Conservation (phyloP, 1,139 yeast genomes). For the Meyerozyma guilliermondii region DNA sequence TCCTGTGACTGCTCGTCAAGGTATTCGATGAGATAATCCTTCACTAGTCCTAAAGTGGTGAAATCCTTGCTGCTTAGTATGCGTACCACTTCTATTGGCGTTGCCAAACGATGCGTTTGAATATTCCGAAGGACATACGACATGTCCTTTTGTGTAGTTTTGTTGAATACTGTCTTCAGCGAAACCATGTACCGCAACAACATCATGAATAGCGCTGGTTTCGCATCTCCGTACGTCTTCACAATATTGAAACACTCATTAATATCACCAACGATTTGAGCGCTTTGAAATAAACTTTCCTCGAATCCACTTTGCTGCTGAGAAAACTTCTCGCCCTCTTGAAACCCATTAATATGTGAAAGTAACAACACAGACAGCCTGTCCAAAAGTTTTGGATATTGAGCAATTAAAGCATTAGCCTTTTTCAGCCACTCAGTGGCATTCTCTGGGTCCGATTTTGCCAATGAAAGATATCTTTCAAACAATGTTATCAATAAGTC, state of each 20-base stretch:
- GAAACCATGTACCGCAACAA: conserved; percentile 67
- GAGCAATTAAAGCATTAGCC: conserved; percentile 49
- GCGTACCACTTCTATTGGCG: conserved; percentile 75
- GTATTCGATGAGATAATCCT: conserved; percentile 61
- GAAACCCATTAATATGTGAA: conserved; percentile 59
- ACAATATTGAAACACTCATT: conserved; percentile 52
- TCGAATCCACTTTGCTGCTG: conserved; percentile 45
- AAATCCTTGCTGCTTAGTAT: conserved; percentile 57
- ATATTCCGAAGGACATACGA: conserved; percentile 48
- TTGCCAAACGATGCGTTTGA: conserved; percentile 48
- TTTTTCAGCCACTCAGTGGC: conserved; percentile 53
- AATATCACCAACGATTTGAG: conserved; percentile 55
- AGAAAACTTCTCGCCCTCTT: conserved; percentile 40
- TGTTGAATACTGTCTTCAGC: conserved; percentile 44
- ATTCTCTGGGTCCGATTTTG: conserved; percentile 15
- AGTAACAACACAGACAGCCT: conserved; percentile 56
- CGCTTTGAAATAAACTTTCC: conserved; percentile 61
- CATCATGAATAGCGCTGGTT: conserved; percentile 60
- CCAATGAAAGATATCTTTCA: conserved; percentile 71
- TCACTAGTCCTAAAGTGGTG: conserved; percentile 70
- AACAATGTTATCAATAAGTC: conserved; percentile 74
- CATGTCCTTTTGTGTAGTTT: conserved; percentile 52
- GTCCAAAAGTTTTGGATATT: conserved; percentile 45
- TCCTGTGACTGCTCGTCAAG: conserved; percentile 61
- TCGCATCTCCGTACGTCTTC: conserved; percentile 53